phyloP scores from a whole-genome alignment of 257 asterid genomes.

The Ocimum tenuiflorum region DNA sequence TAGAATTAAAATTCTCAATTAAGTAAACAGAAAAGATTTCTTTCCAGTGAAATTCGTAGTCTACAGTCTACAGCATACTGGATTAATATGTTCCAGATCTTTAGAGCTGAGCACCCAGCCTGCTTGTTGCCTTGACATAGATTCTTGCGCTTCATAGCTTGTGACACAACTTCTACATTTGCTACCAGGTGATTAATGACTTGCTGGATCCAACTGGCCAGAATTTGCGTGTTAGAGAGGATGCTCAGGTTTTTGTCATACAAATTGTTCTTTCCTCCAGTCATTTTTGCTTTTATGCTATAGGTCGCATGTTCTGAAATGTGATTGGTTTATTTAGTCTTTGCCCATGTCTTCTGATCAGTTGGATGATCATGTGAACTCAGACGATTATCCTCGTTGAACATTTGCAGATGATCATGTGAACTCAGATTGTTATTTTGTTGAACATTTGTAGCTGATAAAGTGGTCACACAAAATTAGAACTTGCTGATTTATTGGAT shows the following conservation, averaged over 20 bases:
- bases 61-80: background rate
- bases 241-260: constrained; percentile 62
- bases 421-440: background rate
- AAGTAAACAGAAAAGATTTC: background rate
- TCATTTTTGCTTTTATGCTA: background rate
- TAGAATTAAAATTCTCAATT: constrained; percentile 6
- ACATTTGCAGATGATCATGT: background rate
- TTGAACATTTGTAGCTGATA: background rate
- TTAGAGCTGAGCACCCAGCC: background rate
- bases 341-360: constrained; percentile 7
- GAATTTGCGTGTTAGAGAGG: constrained; percentile 95
- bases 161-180: constrained; percentile 1
- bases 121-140: background rate
- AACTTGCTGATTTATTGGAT: background rate
- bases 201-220: constrained; percentile 98
- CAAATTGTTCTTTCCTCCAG: constrained; percentile 5
- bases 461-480: background rate
- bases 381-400: background rate
- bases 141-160: background rate
- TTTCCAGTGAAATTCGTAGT: background rate
- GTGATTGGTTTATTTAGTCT: background rate
- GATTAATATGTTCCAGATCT: background rate
- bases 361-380: background rate
- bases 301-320: constrained; percentile 7
- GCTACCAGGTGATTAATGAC: constrained; percentile 83